Percentiles rank a stretch among this genome's conserved stretches.
phyloP scores from a whole-genome alignment of 371 early-diverging fungal genomes.

The Mortierella sp. region DNA sequence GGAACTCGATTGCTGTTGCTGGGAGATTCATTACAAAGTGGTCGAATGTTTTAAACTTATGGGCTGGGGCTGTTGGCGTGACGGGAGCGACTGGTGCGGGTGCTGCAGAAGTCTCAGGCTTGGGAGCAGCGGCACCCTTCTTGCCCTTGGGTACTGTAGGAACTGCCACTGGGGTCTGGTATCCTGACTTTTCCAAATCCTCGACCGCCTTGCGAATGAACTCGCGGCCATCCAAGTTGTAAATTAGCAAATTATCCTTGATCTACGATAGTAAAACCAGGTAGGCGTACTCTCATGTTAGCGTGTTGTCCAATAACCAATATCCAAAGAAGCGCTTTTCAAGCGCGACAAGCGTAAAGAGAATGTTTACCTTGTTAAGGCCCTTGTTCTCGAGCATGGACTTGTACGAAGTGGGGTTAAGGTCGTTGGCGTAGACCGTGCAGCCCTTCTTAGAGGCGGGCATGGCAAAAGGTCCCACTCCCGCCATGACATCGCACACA shows the following conservation, averaged over 20 bases:
- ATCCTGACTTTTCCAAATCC: conserved; percentile 60
- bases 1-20: conserved; percentile 95
- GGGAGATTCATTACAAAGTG: conserved; percentile 99
- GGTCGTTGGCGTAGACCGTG: conserved; percentile 97
- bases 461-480: conserved; percentile 98
- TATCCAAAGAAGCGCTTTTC: background rate
- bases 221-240: conserved; percentile 93
- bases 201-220: conserved; percentile 85
- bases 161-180: conserved; percentile 30
- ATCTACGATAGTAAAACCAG: conserved; percentile 39
- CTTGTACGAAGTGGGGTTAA: conserved; percentile 94
- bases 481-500: conserved; percentile 98
- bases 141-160: conserved; percentile 25
- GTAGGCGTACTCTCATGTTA: background rate
- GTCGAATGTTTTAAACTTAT: conserved; percentile 80
- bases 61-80: conserved; percentile 3
- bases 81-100: background rate
- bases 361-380: conserved; percentile 81
- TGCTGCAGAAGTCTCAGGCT: conserved; percentile 14
- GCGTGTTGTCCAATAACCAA: background rate
- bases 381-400: conserved; percentile 86
- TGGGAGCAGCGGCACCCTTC: conserved; percentile 24
- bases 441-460: conserved; percentile 93
- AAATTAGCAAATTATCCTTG: conserved; percentile 74
- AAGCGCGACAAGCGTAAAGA: too few relatives aligned